Evolutionary conservation across 1,139 yeast species (phyloP).

Genomic region (Wickerhamiella pararugosa): DNA sequence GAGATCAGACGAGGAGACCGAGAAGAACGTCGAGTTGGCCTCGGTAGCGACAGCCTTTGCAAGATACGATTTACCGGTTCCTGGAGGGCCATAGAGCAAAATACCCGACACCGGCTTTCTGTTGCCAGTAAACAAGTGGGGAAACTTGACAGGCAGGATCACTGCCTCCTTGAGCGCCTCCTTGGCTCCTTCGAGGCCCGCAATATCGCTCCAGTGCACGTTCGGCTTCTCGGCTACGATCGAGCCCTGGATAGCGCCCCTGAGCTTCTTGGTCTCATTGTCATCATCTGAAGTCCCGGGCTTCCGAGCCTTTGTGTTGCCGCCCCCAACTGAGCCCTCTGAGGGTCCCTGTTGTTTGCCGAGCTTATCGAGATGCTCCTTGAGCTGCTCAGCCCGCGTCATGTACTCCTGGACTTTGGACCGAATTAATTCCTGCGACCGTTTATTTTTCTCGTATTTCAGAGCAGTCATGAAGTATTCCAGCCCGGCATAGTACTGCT

Average conservation of each 20-base stretch:
- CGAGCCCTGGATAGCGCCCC: slow-evolving; percentile 88
- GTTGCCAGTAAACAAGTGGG: slow-evolving; percentile 80
- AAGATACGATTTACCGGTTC: slow-evolving; percentile 95
- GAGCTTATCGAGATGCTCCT: slow-evolving; percentile 69
- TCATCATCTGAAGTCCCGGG: slow-evolving; percentile 53
- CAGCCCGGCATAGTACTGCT: slow-evolving; percentile 79
- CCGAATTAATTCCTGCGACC: slow-evolving; percentile 76
- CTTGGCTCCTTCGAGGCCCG: slow-evolving; percentile 84
- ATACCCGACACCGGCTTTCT: slow-evolving; percentile 95
- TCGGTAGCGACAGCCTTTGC: slow-evolving; percentile 98
- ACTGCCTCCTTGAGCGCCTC: slow-evolving; percentile 88
- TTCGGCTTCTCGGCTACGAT: slow-evolving; percentile 86
- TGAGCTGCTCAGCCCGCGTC: slow-evolving; percentile 85
- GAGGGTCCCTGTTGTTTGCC: slow-evolving; percentile 28
- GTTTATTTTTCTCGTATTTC: slow-evolving; percentile 82
- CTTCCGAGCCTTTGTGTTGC: slow-evolving; percentile 41
- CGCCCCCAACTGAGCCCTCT: slow-evolving; percentile 36
- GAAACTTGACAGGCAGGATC: slow-evolving; percentile 87
- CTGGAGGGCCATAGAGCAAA: slow-evolving; percentile 95
- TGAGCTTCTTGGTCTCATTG: slow-evolving; percentile 69
- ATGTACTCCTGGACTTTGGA: slow-evolving; percentile 84
- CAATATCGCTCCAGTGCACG: slow-evolving; percentile 93
- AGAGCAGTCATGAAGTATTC: slow-evolving; percentile 93
- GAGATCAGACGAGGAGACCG: slow-evolving; percentile 81
- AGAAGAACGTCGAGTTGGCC: slow-evolving; percentile 83